A percentile compares a stretch with the other conserved stretches of the same genome.
phyloP scores from a whole-genome alignment of 257 asterid genomes.

The Penstemon newberryi region DNA sequence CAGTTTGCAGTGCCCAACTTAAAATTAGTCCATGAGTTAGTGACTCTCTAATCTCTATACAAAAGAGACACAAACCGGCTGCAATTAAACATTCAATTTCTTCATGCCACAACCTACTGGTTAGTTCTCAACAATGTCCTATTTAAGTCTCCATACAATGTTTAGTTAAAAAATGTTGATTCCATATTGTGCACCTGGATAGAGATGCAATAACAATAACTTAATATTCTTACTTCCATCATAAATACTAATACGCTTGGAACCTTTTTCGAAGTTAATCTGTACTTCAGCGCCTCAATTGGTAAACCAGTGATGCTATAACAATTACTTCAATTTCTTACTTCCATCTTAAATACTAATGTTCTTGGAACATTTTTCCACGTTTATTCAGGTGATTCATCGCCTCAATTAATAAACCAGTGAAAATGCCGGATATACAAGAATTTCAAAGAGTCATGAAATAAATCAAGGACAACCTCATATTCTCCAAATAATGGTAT shows the following conservation, averaged over 20 bases:
- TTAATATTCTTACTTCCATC: slow-evolving; percentile 11
- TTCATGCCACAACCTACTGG: not conserved
- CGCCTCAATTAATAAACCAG: slow-evolving; percentile 15
- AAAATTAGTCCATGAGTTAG: not conserved
- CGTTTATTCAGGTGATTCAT: slow-evolving; percentile 8
- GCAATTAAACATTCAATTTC: not conserved
- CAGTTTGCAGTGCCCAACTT: not conserved
- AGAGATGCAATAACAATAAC: slow-evolving; percentile 14
- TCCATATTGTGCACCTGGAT: not conserved
- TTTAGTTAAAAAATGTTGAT: not conserved
- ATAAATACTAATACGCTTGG: not conserved
- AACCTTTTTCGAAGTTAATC: not conserved
- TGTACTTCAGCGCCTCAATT: no score
- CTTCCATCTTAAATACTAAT: not conserved
- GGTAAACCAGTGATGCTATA: not conserved
- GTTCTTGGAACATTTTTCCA: not conserved
- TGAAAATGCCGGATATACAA: slow-evolving; percentile 12
- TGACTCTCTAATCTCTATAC: not conserved
- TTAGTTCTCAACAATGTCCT: slow-evolving; percentile 6
- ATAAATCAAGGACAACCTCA: slow-evolving; percentile 11
- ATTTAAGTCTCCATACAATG: not conserved
- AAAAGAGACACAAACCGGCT: not conserved
- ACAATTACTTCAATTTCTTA: not conserved
- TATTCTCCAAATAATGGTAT: slow-evolving; percentile 17
- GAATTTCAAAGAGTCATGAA: slow-evolving; percentile 6